Conservation (phyloP, 352 stramenopile species). For the Pythium monospermum region DNA sequence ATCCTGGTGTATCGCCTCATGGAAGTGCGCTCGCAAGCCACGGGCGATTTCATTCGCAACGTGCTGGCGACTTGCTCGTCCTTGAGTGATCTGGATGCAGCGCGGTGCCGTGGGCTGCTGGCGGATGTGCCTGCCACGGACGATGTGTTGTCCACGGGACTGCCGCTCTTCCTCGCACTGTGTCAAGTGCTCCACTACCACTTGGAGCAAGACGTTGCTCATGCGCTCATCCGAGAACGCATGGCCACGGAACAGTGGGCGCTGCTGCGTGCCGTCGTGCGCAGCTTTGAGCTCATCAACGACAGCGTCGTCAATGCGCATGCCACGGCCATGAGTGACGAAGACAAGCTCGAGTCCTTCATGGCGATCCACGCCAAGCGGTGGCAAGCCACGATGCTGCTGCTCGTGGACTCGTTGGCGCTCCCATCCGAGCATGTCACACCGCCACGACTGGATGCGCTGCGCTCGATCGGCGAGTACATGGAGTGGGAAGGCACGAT, state of each 20-base stretch:
- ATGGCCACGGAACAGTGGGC: constrained; percentile 58
- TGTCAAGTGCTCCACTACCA: constrained; percentile 85
- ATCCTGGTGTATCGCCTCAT: constrained; percentile 76
- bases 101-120: constrained; percentile 39
- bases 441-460: constrained; percentile 47
- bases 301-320: constrained; percentile 15
- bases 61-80: constrained; percentile 32
- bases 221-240: constrained; percentile 47
- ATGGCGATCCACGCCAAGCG: constrained; percentile 70
- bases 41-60: constrained; percentile 48
- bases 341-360: constrained; percentile 37
- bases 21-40: constrained; percentile 45
- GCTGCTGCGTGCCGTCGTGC: constrained; percentile 58
- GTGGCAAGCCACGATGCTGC: constrained; percentile 76
- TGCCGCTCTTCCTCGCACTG: constrained; percentile 70
- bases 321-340: background rate
- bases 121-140: constrained; percentile 47
- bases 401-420: constrained; percentile 71
- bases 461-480: constrained; percentile 69
- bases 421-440: constrained; percentile 57
- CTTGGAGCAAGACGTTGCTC: constrained; percentile 75
- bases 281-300: constrained; percentile 46
- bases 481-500: constrained; percentile 85
- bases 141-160: constrained; percentile 59
- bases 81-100: constrained; percentile 34